Evolutionary conservation across 192 early-diverging fungal species (phyloP).

Genomic region (Backusella westeae): DNA sequence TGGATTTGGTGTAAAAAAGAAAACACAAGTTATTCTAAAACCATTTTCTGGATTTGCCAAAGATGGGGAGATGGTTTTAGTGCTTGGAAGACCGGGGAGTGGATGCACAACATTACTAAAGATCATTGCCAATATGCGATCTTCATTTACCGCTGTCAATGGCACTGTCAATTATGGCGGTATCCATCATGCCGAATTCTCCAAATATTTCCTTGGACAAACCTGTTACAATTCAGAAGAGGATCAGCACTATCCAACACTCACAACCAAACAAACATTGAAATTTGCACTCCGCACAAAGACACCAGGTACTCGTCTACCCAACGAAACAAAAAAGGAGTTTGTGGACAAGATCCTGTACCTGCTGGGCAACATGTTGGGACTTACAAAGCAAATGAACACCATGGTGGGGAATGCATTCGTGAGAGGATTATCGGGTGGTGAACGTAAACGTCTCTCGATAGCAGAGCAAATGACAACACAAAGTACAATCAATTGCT

Average conservation of each 20-base stretch:
- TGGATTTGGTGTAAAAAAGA: conserved; percentile 17
- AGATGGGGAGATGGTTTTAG: conserved; percentile 69
- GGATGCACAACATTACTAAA: conserved; percentile 65
- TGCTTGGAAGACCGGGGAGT: conserved; percentile 66
- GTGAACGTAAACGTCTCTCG: conserved; percentile 73
- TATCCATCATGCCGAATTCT: conserved; percentile 56
- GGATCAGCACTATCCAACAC: conserved; percentile 71
- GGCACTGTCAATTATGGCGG: conserved; percentile 69
- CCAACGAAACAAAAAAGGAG: conserved; percentile 44
- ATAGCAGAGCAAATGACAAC: conserved; percentile 74
- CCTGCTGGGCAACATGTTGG: conserved; percentile 48
- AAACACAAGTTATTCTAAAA: conserved; percentile 45
- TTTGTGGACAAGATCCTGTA: conserved; percentile 44
- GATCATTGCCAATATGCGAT: conserved; percentile 53
- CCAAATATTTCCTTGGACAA: conserved; percentile 62
- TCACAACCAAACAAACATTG: conserved; percentile 75
- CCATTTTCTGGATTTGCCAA: conserved; percentile 63
- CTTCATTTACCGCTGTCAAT: conserved; percentile 44
- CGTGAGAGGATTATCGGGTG: conserved; percentile 73
- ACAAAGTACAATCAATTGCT: conserved; percentile 50
- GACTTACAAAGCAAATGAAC: conserved; percentile 55
- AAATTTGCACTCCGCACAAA: conserved; percentile 74
- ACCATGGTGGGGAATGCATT: conserved; percentile 77
- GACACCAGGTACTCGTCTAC: conserved; percentile 54
- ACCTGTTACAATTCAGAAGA: conserved; percentile 79